A percentile compares a stretch with the other conserved stretches of the same genome.
Evolutionary conservation across 208 protist species (phyloP).

Genomic region (Crithidia brevicula): DNA sequence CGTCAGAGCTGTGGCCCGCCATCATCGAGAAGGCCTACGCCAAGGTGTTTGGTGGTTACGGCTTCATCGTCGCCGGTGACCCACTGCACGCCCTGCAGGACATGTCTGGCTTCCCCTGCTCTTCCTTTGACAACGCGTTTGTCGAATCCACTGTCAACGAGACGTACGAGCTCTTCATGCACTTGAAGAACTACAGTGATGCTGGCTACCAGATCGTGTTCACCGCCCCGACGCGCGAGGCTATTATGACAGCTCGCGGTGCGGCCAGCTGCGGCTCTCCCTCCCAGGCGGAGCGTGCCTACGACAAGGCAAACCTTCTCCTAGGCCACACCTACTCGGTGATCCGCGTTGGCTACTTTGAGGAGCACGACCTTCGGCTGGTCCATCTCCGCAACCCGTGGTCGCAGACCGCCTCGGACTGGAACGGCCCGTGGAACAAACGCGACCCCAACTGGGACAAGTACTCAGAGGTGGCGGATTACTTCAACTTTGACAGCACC

Average conservation of each 20-base stretch:
- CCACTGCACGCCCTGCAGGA: conserved; percentile 80
- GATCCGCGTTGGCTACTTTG: conserved; percentile 60
- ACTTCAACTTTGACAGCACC: conserved; percentile 44
- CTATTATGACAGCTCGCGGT: conserved; percentile 50
- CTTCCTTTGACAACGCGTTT: conserved; percentile 73
- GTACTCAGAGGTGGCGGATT: conserved; percentile 44
- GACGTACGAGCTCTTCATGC: conserved; percentile 58
- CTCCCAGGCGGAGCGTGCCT: conserved; percentile 48
- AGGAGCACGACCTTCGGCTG: conserved; percentile 52
- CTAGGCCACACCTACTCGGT: conserved; percentile 73
- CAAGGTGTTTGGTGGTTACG: conserved; percentile 84
- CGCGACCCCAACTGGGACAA: conserved; percentile 64
- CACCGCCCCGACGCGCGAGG: conserved; percentile 64
- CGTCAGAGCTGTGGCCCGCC: conserved; percentile 77
- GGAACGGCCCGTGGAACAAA: conserved; percentile 72
- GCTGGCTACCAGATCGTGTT: conserved; percentile 64
- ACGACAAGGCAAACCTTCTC: conserved; percentile 54
- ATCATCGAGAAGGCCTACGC: conserved; percentile 92
- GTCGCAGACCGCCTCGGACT: conserved; percentile 34
- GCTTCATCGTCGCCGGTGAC: conserved; percentile 77
- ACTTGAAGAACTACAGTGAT: conserved; percentile 47
- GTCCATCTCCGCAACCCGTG: conserved; percentile 80
- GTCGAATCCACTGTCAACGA: conserved; percentile 46
- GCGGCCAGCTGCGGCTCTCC: conserved; percentile 26
- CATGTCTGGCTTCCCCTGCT: conserved; percentile 75